These are phyloP conservation scores for Heritiera littoralis DNA, from an alignment of 345 rosid genomes.

Conservation along the genomic window DNA sequence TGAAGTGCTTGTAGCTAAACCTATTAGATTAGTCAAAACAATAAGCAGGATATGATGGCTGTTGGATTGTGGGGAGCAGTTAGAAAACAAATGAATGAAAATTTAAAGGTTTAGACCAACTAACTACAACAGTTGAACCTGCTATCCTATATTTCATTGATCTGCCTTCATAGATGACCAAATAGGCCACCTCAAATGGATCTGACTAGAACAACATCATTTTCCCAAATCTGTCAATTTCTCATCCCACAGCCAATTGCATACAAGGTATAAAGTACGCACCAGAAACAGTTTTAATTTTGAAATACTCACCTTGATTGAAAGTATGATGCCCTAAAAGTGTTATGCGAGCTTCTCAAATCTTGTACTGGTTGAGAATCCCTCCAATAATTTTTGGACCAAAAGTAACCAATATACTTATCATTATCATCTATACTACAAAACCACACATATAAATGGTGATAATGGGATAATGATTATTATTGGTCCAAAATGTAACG, in stretches of 20 bases:
- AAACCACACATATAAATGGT: not conserved
- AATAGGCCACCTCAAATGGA: not conserved
- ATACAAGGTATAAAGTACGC: not conserved
- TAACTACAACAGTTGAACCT: not conserved
- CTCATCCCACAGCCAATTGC: not conserved
- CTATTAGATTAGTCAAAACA: too few relatives aligned
- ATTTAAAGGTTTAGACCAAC: not conserved
- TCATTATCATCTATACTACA: not conserved
- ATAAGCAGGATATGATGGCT: not conserved
- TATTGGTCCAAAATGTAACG: not conserved
- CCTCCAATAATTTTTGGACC: not conserved
- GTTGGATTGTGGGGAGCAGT: not conserved
- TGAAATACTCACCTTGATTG: not conserved
- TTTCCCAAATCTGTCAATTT: not conserved
- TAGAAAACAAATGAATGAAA: not conserved
- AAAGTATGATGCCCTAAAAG: not conserved
- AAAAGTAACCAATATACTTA: not conserved
- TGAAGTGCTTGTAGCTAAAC: not conserved
- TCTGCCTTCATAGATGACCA: not conserved
- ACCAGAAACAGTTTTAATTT: not conserved
- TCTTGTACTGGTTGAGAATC: not conserved
- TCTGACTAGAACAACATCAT: not conserved
- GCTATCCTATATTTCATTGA: not conserved
- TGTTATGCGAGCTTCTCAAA: not conserved
- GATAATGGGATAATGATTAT: not conserved